Conservation (phyloP, 2,329 filamentous ascomycete species). For the Scedosporium aurantiacum region DNA sequence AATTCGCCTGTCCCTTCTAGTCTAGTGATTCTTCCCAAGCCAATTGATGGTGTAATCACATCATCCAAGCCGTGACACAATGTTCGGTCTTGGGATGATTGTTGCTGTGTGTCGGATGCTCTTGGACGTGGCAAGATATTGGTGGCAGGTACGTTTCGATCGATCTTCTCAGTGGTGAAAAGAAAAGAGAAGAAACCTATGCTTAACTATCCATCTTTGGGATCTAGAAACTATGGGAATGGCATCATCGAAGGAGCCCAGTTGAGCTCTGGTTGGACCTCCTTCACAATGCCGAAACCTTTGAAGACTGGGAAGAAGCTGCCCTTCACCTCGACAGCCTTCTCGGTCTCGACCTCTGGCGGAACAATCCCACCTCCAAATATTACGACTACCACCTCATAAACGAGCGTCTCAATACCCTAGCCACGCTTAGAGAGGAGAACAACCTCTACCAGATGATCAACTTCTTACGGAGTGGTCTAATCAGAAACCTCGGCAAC, state of each 20-base stretch:
- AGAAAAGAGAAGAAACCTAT: background rate
- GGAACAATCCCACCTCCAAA: constrained; percentile 67
- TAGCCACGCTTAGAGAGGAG: constrained; percentile 57
- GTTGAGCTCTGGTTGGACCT: constrained; percentile 54
- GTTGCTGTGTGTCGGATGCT: constrained; percentile 46
- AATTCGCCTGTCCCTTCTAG: background rate
- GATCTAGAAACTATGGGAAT: constrained; percentile 19
- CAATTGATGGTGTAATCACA: background rate
- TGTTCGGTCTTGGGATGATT: constrained; percentile 26
- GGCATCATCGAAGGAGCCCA: constrained; percentile 55
- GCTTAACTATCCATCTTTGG: background rate
- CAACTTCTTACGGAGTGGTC: constrained; percentile 67
- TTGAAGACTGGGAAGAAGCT: constrained; percentile 80
- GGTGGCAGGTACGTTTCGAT: constrained; percentile 40
- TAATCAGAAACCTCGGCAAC: constrained; percentile 75
- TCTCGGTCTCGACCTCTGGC: constrained; percentile 74
- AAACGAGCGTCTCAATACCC: constrained; percentile 59
- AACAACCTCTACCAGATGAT: constrained; percentile 65
- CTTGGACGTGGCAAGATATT: constrained; percentile 50
- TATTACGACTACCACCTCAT: constrained; percentile 85
- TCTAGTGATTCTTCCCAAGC: background rate
- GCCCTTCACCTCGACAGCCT: constrained; percentile 73
- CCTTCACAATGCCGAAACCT: constrained; percentile 56
- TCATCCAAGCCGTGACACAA: constrained; percentile 9
- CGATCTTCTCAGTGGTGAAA: background rate